Base-by-base conservation (phyloP, 352 stramenopile genomes). In the Globisporangium paroecandrum region DNA sequence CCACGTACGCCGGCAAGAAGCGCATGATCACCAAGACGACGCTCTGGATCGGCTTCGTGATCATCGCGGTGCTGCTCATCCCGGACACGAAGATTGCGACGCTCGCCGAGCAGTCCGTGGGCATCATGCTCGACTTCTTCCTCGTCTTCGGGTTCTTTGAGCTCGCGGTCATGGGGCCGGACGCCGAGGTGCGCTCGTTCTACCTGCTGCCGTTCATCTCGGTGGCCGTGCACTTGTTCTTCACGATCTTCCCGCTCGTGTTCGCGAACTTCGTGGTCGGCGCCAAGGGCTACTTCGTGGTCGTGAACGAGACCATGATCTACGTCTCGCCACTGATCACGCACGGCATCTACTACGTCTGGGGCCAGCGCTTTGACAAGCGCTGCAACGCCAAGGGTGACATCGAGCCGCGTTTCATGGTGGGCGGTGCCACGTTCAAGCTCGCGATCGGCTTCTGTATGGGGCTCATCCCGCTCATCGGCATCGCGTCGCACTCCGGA, bases 51-150 rank as follows among this genome's bases (percentile, higher is more conserved):
- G 25, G 41, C 1, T 51, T 68, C 25, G 43, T 68, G 8, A 34
- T 68, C 53, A 24, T 55, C 8, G 3, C 25, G 36, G 63, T 68
- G 0, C 27, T 34, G 27, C 20, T 68, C 53, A 59, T 68, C 24
- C 63, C 63, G 55, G 63, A 68, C 38, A 47, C 46, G n/a, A 68
- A 68, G 54, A 46, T 62, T 20, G 63, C 63, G 36, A 62, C 55
- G 25, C 38, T 68, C 22, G 41, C 62, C 27, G 63, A 68, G n/a
- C 63, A 68, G 53, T 58, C 36, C 29, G 63, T 68, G 12, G 63
- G 63, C 36, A 68, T 68, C 54, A 68, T 68, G 63, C 63, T 68
- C 63, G 63, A 68, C 54, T 68, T 68, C 53, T 68, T 68, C 54
- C 63, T 68, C 25, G 24, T 62, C 6, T 13, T 68, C 20, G 36